phyloP scores from a whole-genome alignment of 495 filamentous ascomycete genomes.

The Margaritispora aquatica region DNA sequence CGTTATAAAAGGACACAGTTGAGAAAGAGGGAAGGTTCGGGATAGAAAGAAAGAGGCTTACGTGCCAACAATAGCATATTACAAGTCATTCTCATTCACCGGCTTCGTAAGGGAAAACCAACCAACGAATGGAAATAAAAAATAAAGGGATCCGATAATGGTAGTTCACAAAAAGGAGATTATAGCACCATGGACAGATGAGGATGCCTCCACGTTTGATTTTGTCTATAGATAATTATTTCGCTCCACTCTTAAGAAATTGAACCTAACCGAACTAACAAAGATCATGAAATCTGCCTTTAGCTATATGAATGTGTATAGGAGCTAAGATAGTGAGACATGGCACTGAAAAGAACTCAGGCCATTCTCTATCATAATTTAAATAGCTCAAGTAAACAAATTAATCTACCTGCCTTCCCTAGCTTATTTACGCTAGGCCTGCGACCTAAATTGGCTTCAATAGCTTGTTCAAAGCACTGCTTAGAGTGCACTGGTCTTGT shows the following conservation, averaged over 20 bases:
- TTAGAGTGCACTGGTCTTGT: not conserved
- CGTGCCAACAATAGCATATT: not conserved
- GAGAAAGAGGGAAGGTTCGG: not conserved
- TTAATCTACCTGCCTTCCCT: not conserved
- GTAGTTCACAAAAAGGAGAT: not conserved
- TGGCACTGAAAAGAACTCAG: not conserved
- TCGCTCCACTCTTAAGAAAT: not conserved
- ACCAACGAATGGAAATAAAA: not conserved
- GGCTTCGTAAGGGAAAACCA: not conserved
- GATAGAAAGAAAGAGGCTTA: not conserved
- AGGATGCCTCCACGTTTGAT: not conserved
- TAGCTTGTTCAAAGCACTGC: not conserved
- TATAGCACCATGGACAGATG: not conserved
- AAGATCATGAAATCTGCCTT: not conserved
- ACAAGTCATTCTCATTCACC: not conserved
- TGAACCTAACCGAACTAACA: not conserved
- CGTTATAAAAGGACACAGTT: not conserved
- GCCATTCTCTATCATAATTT: not conserved
- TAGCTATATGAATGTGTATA: not conserved
- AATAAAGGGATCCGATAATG: not conserved
- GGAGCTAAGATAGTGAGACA: not conserved
- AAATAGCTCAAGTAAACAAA: not conserved
- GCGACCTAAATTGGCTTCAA: not conserved
- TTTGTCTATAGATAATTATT: not conserved
- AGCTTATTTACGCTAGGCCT: not conserved